Conservation (phyloP, 495 filamentous ascomycete species). For the Neurospora sp. region DNA sequence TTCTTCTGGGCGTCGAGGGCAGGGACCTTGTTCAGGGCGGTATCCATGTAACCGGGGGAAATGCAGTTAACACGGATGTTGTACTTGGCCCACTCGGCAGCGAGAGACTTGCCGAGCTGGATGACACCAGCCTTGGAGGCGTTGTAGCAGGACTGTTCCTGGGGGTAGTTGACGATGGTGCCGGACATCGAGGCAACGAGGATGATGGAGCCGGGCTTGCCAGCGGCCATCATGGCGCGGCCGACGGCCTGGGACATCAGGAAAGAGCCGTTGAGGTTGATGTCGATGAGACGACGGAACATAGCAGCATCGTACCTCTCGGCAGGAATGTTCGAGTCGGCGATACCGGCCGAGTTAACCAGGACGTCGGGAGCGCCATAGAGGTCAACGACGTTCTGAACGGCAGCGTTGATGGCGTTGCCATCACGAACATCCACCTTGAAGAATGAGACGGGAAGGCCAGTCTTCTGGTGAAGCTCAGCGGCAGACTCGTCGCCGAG, state of each 20-base stretch:
- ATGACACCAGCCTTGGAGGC: constrained; percentile 72
- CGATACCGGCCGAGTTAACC: constrained; percentile 78
- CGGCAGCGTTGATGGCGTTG: constrained; percentile 49
- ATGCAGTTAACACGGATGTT: constrained; percentile 70
- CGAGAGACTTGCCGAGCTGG: constrained; percentile 64
- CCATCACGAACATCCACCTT: constrained; percentile 67
- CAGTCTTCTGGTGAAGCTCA: constrained; percentile 55
- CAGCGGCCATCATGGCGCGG: constrained; percentile 52
- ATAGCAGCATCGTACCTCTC: constrained; percentile 51
- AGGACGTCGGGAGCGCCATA: constrained; percentile 62
- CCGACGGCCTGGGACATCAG: constrained; percentile 55
- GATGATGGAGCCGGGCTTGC: constrained; percentile 60
- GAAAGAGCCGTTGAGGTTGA: constrained; percentile 69
- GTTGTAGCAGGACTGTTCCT: constrained; percentile 71
- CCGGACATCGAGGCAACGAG: constrained; percentile 72
- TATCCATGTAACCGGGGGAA: constrained; percentile 76
- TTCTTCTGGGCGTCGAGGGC: constrained; percentile 66
- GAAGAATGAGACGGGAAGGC: constrained; percentile 65
- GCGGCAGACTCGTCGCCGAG: constrained; percentile 58
- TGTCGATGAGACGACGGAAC: constrained; percentile 64
- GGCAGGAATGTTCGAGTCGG: constrained; percentile 51
- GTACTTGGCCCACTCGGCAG: constrained; percentile 70
- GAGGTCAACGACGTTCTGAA: constrained; percentile 46
- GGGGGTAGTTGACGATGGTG: constrained; percentile 68
- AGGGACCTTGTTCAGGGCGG: constrained; percentile 61